Conservation (phyloP, 2,329 filamentous ascomycete species). For the Trichophyton simii region DNA sequence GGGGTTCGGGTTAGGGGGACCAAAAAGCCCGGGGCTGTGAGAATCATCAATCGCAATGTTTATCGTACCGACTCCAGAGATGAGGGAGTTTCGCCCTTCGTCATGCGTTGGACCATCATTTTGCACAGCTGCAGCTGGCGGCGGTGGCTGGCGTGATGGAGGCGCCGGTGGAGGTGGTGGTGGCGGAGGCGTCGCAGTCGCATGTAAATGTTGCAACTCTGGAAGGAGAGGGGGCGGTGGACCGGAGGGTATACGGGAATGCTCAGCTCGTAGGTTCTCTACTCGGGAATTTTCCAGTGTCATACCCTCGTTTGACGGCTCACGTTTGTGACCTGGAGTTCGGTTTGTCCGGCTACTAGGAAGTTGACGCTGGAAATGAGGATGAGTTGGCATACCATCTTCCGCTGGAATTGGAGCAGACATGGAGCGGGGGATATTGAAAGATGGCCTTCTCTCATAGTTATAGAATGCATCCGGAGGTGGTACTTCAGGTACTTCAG, state of each 20-base stretch:
- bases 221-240: conserved; percentile 41
- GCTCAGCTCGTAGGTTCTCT: conserved; percentile 10
- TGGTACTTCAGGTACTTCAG: conserved; percentile 37
- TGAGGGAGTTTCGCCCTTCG: conserved; percentile 19
- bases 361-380: conserved; percentile 28
- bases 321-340: conserved; percentile 6
- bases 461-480: conserved; percentile 1
- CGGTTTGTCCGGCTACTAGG: conserved; percentile 28
- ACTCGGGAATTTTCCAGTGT: conserved; percentile 9
- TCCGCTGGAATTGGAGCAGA: conserved; percentile 24
- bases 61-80: conserved; percentile 29
- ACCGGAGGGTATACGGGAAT: conserved; percentile 1
- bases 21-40: background rate
- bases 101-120: background rate
- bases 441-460: conserved; percentile 14
- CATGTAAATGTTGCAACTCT: conserved; percentile 49
- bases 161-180: conserved; percentile 12
- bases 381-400: conserved; percentile 28
- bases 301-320: conserved; percentile 6
- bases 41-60: conserved; percentile 31
- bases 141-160: background rate
- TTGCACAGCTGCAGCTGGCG: background rate
- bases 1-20: conserved; percentile 10
- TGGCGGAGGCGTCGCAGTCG: conserved; percentile 42
- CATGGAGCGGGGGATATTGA: conserved; percentile 27